phyloP scores from a whole-genome alignment of 208 protist species.

The Acanthamoeba lugdunensis region DNA sequence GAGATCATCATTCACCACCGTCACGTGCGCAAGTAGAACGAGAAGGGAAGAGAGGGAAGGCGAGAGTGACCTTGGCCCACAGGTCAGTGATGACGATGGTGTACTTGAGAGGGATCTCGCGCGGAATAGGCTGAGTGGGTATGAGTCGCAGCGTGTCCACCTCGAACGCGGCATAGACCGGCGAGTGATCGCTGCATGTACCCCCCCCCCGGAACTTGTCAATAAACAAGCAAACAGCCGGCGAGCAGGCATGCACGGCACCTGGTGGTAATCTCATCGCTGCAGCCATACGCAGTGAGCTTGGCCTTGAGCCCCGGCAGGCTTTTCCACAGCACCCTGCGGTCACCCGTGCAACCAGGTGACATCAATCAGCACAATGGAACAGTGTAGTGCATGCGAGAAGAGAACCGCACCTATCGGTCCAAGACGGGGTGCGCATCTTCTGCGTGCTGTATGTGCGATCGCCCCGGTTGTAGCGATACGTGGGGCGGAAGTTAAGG shows the following conservation, averaged over 20 bases:
- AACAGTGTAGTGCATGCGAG: neutral
- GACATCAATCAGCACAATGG: neutral
- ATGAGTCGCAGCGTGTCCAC: slow-evolving; percentile 19
- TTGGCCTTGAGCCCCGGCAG: slow-evolving; percentile 20
- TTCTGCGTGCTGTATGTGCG: slow-evolving; percentile 51
- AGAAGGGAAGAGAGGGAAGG: neutral
- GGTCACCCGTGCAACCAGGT: neutral
- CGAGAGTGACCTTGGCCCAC: slow-evolving; percentile 6
- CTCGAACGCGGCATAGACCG: slow-evolving; percentile 58
- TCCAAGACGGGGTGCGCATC: slow-evolving; percentile 70
- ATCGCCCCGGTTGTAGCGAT: slow-evolving; percentile 74
- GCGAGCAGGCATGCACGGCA: neutral
- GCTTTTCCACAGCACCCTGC: slow-evolving; percentile 59
- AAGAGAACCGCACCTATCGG: slow-evolving; percentile 37
- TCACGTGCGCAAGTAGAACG: neutral
- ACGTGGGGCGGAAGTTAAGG: slow-evolving; percentile 83
- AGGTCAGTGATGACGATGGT: slow-evolving; percentile 56
- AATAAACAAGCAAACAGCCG: neutral
- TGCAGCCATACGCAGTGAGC: slow-evolving; percentile 45
- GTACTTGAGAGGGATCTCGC: slow-evolving; percentile 18
- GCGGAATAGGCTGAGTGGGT: neutral
- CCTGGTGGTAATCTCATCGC: slow-evolving; percentile 73
- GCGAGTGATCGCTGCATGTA: slow-evolving; percentile 62
- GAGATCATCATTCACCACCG: too few relatives aligned
- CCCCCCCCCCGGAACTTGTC: neutral